Conservation (phyloP, 495 filamentous ascomycete species). For the Penicillium angulare region DNA sequence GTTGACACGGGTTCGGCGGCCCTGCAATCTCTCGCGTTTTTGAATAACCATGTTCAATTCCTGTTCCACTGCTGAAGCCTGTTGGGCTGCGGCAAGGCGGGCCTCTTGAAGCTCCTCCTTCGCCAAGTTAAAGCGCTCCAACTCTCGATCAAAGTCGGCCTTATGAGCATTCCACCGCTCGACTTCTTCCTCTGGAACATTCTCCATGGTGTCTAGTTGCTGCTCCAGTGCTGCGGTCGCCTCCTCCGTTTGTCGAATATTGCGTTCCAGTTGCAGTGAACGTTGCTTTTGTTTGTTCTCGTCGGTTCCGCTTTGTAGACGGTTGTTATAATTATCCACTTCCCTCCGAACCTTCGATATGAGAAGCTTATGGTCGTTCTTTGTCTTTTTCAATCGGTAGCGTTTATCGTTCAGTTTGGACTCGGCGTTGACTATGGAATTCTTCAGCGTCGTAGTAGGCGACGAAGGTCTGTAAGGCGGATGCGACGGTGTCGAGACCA, state of each 20-base stretch:
- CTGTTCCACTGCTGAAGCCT: conserved; percentile 60
- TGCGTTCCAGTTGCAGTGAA: conserved; percentile 71
- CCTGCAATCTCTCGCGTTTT: conserved; percentile 74
- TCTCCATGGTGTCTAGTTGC: conserved; percentile 65
- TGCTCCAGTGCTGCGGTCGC: conserved; percentile 57
- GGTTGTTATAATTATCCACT: conserved; percentile 70
- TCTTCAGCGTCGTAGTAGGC: conserved; percentile 84
- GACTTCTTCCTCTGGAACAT: conserved; percentile 65
- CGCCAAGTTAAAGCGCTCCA: conserved; percentile 58
- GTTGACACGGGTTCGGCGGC: conserved; percentile 71
- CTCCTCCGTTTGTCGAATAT: conserved; percentile 81
- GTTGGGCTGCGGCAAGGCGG: conserved; percentile 62
- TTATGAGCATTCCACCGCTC: conserved; percentile 61
- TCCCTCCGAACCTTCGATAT: conserved; percentile 73
- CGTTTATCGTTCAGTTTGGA: conserved; percentile 74
- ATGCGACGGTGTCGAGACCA: conserved; percentile 45
- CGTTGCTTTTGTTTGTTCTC: conserved; percentile 84
- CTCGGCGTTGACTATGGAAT: conserved; percentile 80
- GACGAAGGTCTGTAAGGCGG: conserved; percentile 74
- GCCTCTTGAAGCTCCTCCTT: conserved; percentile 59
- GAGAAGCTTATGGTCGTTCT: conserved; percentile 75
- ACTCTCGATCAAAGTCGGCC: conserved; percentile 59
- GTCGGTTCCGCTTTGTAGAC: conserved; percentile 67
- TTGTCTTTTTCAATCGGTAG: conserved; percentile 67
- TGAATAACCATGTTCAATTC: conserved; percentile 67